A percentile compares a stretch with the other conserved stretches of the same genome.
phyloP scores from a whole-genome alignment of 1,284 basidiomycete genomes.

The Apiotrichum gamsii region DNA sequence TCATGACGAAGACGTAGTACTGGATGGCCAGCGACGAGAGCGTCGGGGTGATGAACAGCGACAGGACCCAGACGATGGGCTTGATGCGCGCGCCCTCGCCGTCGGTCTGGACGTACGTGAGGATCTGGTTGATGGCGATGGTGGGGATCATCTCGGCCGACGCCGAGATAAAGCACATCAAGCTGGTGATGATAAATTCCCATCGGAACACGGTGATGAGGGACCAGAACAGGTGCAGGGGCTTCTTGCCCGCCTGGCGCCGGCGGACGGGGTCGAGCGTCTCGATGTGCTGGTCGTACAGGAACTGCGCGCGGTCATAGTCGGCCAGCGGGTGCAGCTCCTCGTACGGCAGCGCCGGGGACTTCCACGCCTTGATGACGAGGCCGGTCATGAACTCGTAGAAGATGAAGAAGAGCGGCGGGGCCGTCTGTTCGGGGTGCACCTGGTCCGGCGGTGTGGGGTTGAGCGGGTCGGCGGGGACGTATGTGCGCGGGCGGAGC shows the following conservation, averaged over 20 bases:
- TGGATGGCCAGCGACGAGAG: slow-evolving; percentile 37
- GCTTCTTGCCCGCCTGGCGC: slow-evolving; percentile 28
- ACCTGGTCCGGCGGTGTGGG: slow-evolving; percentile 45
- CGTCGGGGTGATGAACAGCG: slow-evolving; percentile 57
- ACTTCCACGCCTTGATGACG: slow-evolving; percentile 48
- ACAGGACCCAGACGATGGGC: slow-evolving; percentile 59
- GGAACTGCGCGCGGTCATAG: slow-evolving; percentile 52
- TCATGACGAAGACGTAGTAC: slow-evolving; percentile 46
- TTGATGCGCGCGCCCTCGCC: slow-evolving; percentile 47
- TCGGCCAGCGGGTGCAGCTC: slow-evolving; percentile 56
- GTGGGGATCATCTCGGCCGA: slow-evolving; percentile 49
- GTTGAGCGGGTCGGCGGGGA: slow-evolving; percentile 47
- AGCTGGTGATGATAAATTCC: slow-evolving; percentile 24
- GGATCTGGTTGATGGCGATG: slow-evolving; percentile 51
- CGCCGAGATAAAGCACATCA: slow-evolving; percentile 35
- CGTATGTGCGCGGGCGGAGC: slow-evolving; percentile 51
- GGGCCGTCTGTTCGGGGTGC: slow-evolving; percentile 63
- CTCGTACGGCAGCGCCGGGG: slow-evolving; percentile 39
- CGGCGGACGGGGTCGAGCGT: slow-evolving; percentile 43
- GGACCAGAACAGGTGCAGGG: slow-evolving; percentile 29
- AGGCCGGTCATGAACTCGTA: slow-evolving; percentile 58
- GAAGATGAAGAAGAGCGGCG: slow-evolving; percentile 54
- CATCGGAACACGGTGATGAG: slow-evolving; percentile 30
- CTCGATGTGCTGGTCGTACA: slow-evolving; percentile 44
- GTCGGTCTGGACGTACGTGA: slow-evolving; percentile 52